Evolutionary conservation across 2,329 filamentous ascomycete genomes (phyloP).

Genomic region (Exutisphaerella laricina): DNA sequence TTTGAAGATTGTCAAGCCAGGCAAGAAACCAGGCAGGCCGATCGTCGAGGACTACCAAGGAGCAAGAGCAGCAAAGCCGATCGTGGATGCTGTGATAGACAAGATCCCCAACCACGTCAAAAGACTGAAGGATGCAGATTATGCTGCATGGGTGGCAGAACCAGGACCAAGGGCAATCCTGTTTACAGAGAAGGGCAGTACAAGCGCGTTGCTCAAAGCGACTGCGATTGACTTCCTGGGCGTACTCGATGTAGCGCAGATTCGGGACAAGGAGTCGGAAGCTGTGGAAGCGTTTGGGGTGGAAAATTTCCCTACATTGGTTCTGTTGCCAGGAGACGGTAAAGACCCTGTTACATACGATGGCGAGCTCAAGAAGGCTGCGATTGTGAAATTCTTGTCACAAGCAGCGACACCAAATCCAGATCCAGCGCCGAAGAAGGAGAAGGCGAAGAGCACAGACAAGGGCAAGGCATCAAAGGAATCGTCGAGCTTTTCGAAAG

Average conservation of each 20-base stretch:
- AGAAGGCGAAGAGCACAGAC: slow-evolving; percentile 43
- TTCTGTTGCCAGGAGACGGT: slow-evolving; percentile 69
- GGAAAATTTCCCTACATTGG: slow-evolving; percentile 69
- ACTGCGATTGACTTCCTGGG: slow-evolving; percentile 88
- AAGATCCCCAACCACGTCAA: slow-evolving; percentile 92
- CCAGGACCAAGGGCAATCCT: slow-evolving; percentile 77
- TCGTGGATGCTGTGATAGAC: slow-evolving; percentile 76
- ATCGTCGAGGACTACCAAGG: slow-evolving; percentile 89
- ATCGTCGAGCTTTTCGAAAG: slow-evolving; percentile 46
- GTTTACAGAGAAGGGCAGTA: slow-evolving; percentile 89
- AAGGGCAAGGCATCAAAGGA: slow-evolving; percentile 42
- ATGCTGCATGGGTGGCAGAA: slow-evolving; percentile 63
- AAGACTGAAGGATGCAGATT: slow-evolving; percentile 69
- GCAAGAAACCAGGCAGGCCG: slow-evolving; percentile 73
- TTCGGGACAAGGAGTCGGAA: slow-evolving; percentile 71
- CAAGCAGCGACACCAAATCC: slow-evolving; percentile 74
- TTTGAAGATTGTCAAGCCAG: slow-evolving; percentile 83
- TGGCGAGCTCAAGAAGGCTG: slow-evolving; percentile 78
- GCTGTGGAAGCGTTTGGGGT: slow-evolving; percentile 70
- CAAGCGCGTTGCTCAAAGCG: slow-evolving; percentile 73
- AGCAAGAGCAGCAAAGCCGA: slow-evolving; percentile 72
- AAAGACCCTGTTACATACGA: slow-evolving; percentile 67
- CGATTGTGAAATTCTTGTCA: slow-evolving; percentile 75
- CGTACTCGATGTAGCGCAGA: slow-evolving; percentile 71
- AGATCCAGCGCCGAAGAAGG: slow-evolving; percentile 55